Conservation (phyloP, 305 asterid species). For the Stenogyne calaminthoides region DNA sequence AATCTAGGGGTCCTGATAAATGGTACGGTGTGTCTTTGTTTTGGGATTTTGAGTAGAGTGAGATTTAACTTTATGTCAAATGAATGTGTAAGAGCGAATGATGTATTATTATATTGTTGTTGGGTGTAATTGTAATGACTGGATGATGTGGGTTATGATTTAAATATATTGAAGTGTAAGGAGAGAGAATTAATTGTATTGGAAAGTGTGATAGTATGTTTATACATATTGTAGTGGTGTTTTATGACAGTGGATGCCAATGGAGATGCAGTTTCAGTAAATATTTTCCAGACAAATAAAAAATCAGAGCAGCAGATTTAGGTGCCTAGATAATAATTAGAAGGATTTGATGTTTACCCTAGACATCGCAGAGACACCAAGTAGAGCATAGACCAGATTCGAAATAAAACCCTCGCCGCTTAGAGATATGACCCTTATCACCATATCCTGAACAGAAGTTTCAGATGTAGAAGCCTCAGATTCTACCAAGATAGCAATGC, state of each 20-base stretch:
- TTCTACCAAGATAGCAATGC: slow-evolving; percentile 62
- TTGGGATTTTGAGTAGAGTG: too few relatives aligned
- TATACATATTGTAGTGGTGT: too few relatives aligned
- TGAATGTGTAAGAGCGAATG: too few relatives aligned
- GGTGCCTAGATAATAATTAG: slow-evolving; percentile 14
- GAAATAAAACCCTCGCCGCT: slow-evolving; percentile 79
- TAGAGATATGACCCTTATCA: slow-evolving; percentile 68
- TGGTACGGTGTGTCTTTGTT: too few relatives aligned
- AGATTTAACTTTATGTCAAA: too few relatives aligned
- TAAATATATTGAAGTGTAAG: too few relatives aligned
- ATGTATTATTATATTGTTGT: too few relatives aligned
- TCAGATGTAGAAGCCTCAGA: slow-evolving; percentile 53
- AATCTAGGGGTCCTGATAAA: too few relatives aligned
- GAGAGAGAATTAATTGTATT: too few relatives aligned
- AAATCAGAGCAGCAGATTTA: slow-evolving; percentile 20
- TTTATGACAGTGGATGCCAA: not conserved
- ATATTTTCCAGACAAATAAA: slow-evolving; percentile 8
- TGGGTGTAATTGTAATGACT: too few relatives aligned
- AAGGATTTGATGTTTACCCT: slow-evolving; percentile 62
- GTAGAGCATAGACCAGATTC: slow-evolving; percentile 83
- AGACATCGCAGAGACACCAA: slow-evolving; percentile 93
- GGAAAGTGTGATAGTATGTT: too few relatives aligned
- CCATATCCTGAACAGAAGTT: slow-evolving; percentile 60
- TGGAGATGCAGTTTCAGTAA: slow-evolving; percentile 6
- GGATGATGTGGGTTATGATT: too few relatives aligned